Conservation (phyloP, 768 basidiomycete species). For the Leccinum rimulosum region DNA sequence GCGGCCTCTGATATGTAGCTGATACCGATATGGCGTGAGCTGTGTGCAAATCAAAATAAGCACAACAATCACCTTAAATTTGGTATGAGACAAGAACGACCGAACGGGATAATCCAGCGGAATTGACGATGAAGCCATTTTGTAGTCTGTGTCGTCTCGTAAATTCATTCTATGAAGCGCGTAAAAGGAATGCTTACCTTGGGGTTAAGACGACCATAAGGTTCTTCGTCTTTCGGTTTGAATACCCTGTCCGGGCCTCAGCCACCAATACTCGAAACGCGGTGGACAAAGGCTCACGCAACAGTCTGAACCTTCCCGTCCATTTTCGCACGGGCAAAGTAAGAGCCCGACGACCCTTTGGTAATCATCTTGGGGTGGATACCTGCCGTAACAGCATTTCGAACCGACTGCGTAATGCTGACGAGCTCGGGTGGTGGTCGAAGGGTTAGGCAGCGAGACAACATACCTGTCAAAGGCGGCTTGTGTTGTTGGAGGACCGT, state of each 20-base stretch:
- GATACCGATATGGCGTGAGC: neutral
- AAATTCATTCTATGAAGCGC: neutral
- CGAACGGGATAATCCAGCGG: constrained; percentile 88
- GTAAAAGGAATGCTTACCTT: constrained; percentile 47
- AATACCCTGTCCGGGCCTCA: constrained; percentile 58
- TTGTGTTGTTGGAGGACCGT: constrained; percentile 72
- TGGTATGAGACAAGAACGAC: constrained; percentile 84
- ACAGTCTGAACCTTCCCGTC: constrained; percentile 77
- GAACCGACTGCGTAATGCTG: constrained; percentile 64
- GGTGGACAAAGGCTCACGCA: constrained; percentile 49
- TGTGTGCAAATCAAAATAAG: neutral
- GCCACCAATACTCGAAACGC: neutral
- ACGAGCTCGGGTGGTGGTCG: constrained; percentile 10
- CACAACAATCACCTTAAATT: constrained; percentile 62
- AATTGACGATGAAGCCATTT: constrained; percentile 91
- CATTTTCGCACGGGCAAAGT: constrained; percentile 84
- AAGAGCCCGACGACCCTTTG: constrained; percentile 88
- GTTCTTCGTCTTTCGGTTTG: constrained; percentile 90
- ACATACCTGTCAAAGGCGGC: constrained; percentile 69
- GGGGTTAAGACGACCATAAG: constrained; percentile 84
- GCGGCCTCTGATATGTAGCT: constrained; percentile 91
- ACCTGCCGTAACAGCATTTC: constrained; percentile 67
- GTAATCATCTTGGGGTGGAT: constrained; percentile 89
- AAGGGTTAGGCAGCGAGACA: neutral
- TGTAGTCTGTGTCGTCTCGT: constrained; percentile 54